Evolutionary conservation across 148 eudicot species (phyloP).

Genomic region (Salicornia ramosissima): DNA sequence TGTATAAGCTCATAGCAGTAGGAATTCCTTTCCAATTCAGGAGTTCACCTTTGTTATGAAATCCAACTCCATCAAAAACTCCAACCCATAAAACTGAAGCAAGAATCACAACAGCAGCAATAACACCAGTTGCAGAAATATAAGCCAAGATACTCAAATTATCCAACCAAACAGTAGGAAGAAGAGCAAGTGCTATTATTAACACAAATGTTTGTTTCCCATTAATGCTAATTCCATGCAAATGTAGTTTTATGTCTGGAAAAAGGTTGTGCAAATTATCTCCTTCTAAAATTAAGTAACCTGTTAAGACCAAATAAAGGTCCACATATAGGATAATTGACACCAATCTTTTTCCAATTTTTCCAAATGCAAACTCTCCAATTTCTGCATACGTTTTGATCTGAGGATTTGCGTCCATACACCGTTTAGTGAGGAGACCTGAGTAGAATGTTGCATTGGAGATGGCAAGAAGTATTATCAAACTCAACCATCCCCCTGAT

Average conservation of each 20-base stretch:
- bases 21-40: slow-evolving; percentile 33
- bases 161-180: slow-evolving; percentile 32
- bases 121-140: slow-evolving; percentile 35
- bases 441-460: slow-evolving; percentile 35
- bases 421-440: slow-evolving; percentile 34
- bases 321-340: slow-evolving; percentile 33
- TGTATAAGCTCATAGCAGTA: slow-evolving; percentile 37
- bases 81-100: slow-evolving; percentile 35
- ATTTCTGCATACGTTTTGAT: slow-evolving; percentile 39
- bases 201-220: slow-evolving; percentile 24
- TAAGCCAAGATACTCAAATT: slow-evolving; percentile 33
- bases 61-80: slow-evolving; percentile 31
- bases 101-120: slow-evolving; percentile 25
- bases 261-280: slow-evolving; percentile 41
- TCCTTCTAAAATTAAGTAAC: slow-evolving; percentile 49
- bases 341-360: slow-evolving; percentile 33
- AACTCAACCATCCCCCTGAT: slow-evolving; percentile 52
- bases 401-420: slow-evolving; percentile 37
- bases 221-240: slow-evolving; percentile 3
- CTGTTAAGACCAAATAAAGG: slow-evolving; percentile 43
- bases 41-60: slow-evolving; percentile 18
- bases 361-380: slow-evolving; percentile 39
- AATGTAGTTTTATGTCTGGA: slow-evolving; percentile 22
- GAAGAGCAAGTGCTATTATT: slow-evolving; percentile 25
- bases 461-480: slow-evolving; percentile 33